Evolutionary conservation across 1,139 yeast genomes (phyloP).

Genomic region (Suhomyces atakaporum): DNA sequence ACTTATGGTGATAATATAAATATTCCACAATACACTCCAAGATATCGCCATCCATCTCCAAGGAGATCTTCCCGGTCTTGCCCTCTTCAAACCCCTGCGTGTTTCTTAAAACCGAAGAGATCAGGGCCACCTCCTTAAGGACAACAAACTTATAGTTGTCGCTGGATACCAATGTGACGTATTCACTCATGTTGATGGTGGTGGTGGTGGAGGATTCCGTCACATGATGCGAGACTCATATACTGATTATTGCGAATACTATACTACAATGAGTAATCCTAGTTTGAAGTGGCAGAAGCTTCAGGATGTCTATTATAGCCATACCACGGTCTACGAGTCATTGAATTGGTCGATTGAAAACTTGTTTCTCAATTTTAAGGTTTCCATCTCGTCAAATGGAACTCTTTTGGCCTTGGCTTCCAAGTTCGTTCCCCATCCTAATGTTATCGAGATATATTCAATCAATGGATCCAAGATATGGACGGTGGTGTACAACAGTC

Average conservation of each 20-base stretch:
- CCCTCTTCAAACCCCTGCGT: slow-evolving; percentile 65
- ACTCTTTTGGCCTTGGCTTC: slow-evolving; percentile 43
- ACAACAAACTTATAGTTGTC: slow-evolving; percentile 71
- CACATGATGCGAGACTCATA: too few relatives aligned
- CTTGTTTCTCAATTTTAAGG: slow-evolving; percentile 30
- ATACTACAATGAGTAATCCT: slow-evolving; percentile 40
- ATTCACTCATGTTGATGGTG: slow-evolving; percentile 26
- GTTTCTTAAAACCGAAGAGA: slow-evolving; percentile 77
- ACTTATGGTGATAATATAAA: slow-evolving; percentile 72
- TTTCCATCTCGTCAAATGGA: slow-evolving; percentile 31
- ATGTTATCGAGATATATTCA: slow-evolving; percentile 51
- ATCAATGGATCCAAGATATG: slow-evolving; percentile 54
- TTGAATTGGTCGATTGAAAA: slow-evolving; percentile 40
- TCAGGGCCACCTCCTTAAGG: slow-evolving; percentile 74
- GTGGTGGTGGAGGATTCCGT: too few relatives aligned
- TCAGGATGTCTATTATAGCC: slow-evolving; percentile 60
- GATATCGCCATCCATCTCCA: slow-evolving; percentile 72
- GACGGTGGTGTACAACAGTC: slow-evolving; percentile 53
- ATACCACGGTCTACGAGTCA: slow-evolving; percentile 44
- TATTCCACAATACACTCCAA: slow-evolving; percentile 86
- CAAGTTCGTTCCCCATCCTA: slow-evolving; percentile 33
- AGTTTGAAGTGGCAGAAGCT: slow-evolving; percentile 64
- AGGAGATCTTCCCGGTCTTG: slow-evolving; percentile 48
- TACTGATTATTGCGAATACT: background rate
- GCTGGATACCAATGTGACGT: slow-evolving; percentile 70